A percentile compares a stretch with the other conserved stretches of the same genome.
Evolutionary conservation across 2,329 filamentous ascomycete species (phyloP).

Genomic region (Aspergillus melleus): DNA sequence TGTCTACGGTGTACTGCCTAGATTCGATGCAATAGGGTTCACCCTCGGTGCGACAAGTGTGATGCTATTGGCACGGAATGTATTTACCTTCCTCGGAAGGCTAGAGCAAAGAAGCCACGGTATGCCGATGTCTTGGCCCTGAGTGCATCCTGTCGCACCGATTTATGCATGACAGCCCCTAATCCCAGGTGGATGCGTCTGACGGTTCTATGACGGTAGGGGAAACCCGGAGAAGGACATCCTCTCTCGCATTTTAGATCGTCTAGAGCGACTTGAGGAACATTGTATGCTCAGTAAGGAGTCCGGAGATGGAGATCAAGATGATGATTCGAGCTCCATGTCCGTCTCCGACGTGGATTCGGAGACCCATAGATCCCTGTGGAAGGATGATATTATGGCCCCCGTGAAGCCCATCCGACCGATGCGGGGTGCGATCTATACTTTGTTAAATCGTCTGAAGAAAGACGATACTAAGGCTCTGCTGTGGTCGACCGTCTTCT

Average conservation of each 20-base stretch:
- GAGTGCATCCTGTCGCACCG: background rate
- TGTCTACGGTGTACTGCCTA: background rate
- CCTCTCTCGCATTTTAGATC: conserved; percentile 11
- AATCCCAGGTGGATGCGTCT: background rate
- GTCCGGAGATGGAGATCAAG: background rate
- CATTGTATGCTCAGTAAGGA: conserved; percentile 10
- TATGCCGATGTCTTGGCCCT: background rate
- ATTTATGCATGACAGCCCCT: background rate
- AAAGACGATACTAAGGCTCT: background rate
- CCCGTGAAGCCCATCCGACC: background rate
- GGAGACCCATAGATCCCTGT: background rate
- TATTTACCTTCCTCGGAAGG: conserved; percentile 16
- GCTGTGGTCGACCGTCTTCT: conserved; percentile 14
- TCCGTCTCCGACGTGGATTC: background rate
- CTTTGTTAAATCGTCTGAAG: background rate
- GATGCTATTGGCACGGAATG: conserved; percentile 12
- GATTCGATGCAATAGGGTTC: conserved; percentile 22
- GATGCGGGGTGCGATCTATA: background rate
- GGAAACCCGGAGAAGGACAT: conserved; percentile 8
- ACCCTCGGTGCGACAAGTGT: conserved; percentile 22
- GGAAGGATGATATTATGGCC: background rate
- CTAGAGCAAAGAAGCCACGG: conserved; percentile 8
- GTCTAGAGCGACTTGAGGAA: conserved; percentile 17
- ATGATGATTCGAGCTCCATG: conserved; percentile 1
- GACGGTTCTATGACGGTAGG: background rate